Conservation (phyloP, 345 rosid species). For the Acer yangbiense region DNA sequence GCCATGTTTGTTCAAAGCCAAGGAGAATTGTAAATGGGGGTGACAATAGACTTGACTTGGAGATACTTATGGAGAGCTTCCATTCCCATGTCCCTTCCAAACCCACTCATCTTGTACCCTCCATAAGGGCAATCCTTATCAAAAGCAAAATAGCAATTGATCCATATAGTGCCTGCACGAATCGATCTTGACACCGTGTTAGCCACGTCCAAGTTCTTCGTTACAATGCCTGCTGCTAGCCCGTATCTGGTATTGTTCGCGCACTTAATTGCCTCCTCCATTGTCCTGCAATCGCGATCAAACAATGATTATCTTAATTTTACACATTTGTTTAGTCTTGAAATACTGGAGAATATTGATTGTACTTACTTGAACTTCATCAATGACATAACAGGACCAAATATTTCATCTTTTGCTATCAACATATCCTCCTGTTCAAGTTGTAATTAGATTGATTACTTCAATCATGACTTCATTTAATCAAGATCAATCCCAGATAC, state of each 20-base stretch:
- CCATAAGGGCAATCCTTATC: constrained; percentile 66
- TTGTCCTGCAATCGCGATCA: constrained; percentile 43
- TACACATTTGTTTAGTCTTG: too few species aligned
- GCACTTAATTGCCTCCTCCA: constrained; percentile 61
- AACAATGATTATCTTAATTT: too few species aligned
- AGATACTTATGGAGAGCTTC: constrained; percentile 63
- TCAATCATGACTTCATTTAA: neutral
- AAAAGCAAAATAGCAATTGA: constrained; percentile 64
- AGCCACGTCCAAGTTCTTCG: constrained; percentile 58
- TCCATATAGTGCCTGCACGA: too few species aligned
- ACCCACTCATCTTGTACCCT: constrained; percentile 75
- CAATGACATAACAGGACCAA: constrained; percentile 79
- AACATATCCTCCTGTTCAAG: constrained; percentile 62
- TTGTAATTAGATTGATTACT: neutral
- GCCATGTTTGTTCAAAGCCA: constrained; percentile 46
- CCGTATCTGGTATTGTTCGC: constrained; percentile 79
- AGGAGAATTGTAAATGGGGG: constrained; percentile 67
- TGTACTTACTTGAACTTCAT: constrained; percentile 70
- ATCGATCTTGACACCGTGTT: constrained; percentile 66
- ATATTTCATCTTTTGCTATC: constrained; percentile 73
- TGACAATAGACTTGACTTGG: constrained; percentile 63
- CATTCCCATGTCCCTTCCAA: constrained; percentile 63
- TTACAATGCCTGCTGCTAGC: constrained; percentile 75
- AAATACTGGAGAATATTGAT: too few species aligned
- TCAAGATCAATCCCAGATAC: neutral